phyloP scores from a whole-genome alignment of 2,329 filamentous ascomycete genomes.

The Fusarium foetens region DNA sequence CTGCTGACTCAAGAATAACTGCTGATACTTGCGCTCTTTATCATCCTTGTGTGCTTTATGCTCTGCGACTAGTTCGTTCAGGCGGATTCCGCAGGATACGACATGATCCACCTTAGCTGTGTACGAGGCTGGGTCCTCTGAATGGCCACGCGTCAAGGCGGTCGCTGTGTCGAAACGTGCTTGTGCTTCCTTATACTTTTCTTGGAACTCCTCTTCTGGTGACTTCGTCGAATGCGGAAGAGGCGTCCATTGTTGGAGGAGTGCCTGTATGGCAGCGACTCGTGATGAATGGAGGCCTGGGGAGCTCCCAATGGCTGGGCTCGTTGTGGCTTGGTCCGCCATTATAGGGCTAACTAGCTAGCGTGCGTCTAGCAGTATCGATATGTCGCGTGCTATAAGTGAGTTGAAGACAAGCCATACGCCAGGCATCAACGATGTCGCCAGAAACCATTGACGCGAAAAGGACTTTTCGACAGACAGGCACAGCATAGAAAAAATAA shows the following conservation, averaged over 20 bases:
- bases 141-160: fast-evolving
- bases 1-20: background rate
- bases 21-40: background rate
- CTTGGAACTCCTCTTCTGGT: background rate
- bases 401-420: no score
- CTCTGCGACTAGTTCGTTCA: fast-evolving
- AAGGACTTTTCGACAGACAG: fast-evolving
- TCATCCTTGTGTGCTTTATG: background rate
- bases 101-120: no score
- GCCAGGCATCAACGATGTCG: no score
- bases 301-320: no score
- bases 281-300: background rate
- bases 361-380: background rate
- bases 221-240: background rate
- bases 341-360: background rate
- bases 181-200: background rate
- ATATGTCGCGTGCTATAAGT: background rate
- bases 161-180: background rate
- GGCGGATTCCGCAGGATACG: no score
- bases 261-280: background rate
- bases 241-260: background rate
- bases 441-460: fast-evolving
- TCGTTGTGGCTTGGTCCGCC: background rate
- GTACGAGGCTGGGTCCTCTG: no score
- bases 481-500: fast-evolving